phyloP scores from a whole-genome alignment of 495 filamentous ascomycete species.

The Aspergillus olivimuriae region DNA sequence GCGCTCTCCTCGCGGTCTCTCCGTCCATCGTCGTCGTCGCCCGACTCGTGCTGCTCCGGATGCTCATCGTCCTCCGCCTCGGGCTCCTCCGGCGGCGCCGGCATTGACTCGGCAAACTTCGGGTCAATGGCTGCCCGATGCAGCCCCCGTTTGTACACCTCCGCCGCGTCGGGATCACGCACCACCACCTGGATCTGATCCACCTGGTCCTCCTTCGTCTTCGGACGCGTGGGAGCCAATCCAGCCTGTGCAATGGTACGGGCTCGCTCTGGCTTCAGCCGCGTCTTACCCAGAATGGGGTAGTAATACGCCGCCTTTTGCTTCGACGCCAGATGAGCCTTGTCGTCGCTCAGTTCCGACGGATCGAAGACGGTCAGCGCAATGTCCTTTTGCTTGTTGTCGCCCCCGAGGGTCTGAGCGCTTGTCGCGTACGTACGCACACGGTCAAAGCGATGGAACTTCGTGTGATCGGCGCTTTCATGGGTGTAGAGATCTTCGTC shows the following conservation, averaged over 20 bases:
- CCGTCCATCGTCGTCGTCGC: neutral
- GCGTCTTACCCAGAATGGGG: slow-evolving; percentile 67
- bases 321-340: slow-evolving; percentile 16
- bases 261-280: slow-evolving; percentile 51
- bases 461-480: slow-evolving; percentile 34
- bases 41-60: neutral
- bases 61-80: slow-evolving; percentile 13
- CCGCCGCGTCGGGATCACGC: slow-evolving; percentile 47
- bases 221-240: slow-evolving; percentile 29
- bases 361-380: slow-evolving; percentile 59
- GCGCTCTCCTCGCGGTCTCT: slow-evolving; percentile 7
- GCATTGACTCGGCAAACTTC: slow-evolving; percentile 34
- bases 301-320: slow-evolving; percentile 85
- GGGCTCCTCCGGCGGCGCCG: slow-evolving; percentile 29
- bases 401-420: slow-evolving; percentile 53
- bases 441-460: slow-evolving; percentile 66
- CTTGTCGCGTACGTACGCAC: slow-evolving; percentile 80
- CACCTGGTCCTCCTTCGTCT: slow-evolving; percentile 39
- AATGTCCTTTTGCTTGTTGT: slow-evolving; percentile 49
- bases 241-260: slow-evolving; percentile 45
- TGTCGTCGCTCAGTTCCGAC: slow-evolving; percentile 30
- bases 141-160: slow-evolving; percentile 41
- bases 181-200: slow-evolving; percentile 51
- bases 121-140: slow-evolving; percentile 41
- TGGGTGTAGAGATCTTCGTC: slow-evolving; percentile 60